Conservation (phyloP, 2,329 filamentous ascomycete species). For the Exophiala bonariae region DNA sequence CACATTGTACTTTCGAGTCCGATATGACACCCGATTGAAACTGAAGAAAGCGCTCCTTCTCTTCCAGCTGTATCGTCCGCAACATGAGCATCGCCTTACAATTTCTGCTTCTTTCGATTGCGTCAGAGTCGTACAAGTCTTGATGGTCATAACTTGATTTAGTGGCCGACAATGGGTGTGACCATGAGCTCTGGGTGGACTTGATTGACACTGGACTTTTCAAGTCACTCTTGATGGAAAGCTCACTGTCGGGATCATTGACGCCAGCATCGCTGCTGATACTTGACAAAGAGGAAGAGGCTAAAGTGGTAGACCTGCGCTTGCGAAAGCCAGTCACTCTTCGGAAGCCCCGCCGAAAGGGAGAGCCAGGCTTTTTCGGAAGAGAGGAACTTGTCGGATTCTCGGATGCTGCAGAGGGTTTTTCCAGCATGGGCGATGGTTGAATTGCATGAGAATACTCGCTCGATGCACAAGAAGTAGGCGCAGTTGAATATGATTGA, state of each 20-base stretch:
- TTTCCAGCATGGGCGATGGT: conserved; percentile 13
- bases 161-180: conserved; percentile 12
- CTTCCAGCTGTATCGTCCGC: conserved; percentile 25
- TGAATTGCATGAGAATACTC: conserved; percentile 22
- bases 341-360: conserved; percentile 26
- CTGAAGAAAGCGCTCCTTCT: conserved; percentile 27
- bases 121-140: conserved; percentile 17
- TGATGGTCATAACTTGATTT: conserved; percentile 16
- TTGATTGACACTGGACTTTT: conserved; percentile 21
- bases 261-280: conserved; percentile 20
- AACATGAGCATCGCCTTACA: conserved; percentile 24
- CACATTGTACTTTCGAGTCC: conserved; percentile 19
- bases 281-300: conserved; percentile 17
- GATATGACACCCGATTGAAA: conserved; percentile 22
- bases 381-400: conserved; percentile 10
- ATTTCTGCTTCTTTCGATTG: conserved; percentile 23
- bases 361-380: conserved; percentile 23
- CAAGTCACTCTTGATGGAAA: conserved; percentile 9
- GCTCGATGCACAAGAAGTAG: conserved; percentile 26
- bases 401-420: conserved; percentile 9
- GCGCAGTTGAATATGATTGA: conserved; percentile 30
- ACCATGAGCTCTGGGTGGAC: conserved; percentile 25
- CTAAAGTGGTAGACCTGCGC: conserved; percentile 15
- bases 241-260: conserved; percentile 8
- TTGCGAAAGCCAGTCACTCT: conserved; percentile 23